Conservation (phyloP, 1,284 basidiomycete species). For the Rhodotorula mucilaginosa region DNA sequence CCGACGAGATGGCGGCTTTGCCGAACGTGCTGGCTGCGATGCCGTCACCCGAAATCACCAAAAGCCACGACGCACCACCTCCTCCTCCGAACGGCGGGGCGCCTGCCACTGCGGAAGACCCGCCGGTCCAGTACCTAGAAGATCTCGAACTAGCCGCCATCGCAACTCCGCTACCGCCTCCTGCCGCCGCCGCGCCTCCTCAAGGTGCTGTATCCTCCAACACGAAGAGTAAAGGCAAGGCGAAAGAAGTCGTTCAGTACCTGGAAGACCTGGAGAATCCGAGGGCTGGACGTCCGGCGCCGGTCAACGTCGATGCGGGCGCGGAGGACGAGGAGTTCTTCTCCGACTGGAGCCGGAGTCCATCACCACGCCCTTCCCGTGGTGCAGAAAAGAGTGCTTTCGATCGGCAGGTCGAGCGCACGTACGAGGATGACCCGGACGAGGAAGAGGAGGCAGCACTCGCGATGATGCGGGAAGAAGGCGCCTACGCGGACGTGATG, state of each 20-base stretch:
- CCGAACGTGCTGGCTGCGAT: slow-evolving; percentile 1
- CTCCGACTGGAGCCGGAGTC: slow-evolving; percentile 26
- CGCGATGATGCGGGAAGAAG: slow-evolving; percentile 22
- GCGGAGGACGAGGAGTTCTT: slow-evolving; percentile 13
- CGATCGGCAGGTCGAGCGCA: no score
- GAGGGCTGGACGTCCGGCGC: background rate
- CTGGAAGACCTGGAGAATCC: background rate
- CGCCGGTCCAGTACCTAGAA: background rate
- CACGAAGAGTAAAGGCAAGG: background rate
- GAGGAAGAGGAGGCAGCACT: slow-evolving; percentile 43
- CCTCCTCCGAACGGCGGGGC: no score
- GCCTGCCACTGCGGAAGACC: background rate
- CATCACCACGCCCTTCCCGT: slow-evolving; percentile 8
- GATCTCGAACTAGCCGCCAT: background rate
- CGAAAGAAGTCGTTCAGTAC: background rate
- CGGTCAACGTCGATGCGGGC: background rate
- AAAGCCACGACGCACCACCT: background rate
- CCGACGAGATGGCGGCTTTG: background rate
- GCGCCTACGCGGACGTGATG: slow-evolving; percentile 79
- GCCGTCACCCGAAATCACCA: background rate
- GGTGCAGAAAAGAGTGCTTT: background rate
- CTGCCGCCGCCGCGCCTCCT: background rate
- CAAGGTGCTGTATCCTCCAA: background rate
- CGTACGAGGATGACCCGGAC: slow-evolving; percentile 16
- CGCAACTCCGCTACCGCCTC: background rate